phyloP scores from a whole-genome alignment of 768 basidiomycete species.

The Saitozyma sp. region DNA sequence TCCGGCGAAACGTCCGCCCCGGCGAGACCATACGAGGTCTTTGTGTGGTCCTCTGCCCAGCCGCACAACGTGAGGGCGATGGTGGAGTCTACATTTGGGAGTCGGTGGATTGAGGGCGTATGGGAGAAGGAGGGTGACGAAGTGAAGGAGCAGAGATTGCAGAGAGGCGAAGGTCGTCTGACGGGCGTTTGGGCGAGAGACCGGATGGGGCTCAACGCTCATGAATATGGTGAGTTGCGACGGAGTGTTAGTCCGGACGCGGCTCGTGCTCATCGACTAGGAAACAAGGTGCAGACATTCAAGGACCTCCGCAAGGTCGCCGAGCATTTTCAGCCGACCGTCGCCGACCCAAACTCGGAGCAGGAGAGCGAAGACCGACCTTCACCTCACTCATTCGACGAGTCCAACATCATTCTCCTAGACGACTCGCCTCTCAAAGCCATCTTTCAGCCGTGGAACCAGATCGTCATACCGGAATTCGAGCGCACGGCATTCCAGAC shows the following conservation, averaged over 20 bases:
- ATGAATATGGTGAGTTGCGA: slow-evolving; percentile 39
- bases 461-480: slow-evolving; percentile 48
- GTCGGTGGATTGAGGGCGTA: slow-evolving; percentile 29
- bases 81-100: slow-evolving; percentile 43
- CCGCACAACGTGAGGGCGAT: slow-evolving; percentile 47
- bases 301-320: slow-evolving; percentile 47
- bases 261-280: slow-evolving; percentile 9
- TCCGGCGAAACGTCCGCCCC: background rate
- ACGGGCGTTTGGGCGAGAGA: slow-evolving; percentile 49
- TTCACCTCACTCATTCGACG: slow-evolving; percentile 15
- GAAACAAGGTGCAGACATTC: slow-evolving; percentile 44
- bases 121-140: slow-evolving; percentile 25
- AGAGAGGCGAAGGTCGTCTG: slow-evolving; percentile 39
- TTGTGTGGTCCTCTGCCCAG: slow-evolving; percentile 50
- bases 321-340: slow-evolving; percentile 19
- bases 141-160: slow-evolving; percentile 5
- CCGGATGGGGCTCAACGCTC: slow-evolving; percentile 36
- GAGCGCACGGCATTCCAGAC: slow-evolving; percentile 23
- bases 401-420: slow-evolving; percentile 36
- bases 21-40: slow-evolving; percentile 44
- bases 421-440: slow-evolving; percentile 50
- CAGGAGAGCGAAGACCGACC: background rate
- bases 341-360: too few relatives aligned
- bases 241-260: background rate
- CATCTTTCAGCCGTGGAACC: slow-evolving; percentile 48